Evolutionary conservation across 2,329 filamentous ascomycete genomes (phyloP), one percentile per base, ranked within the genome.

Genomic region (Hyphodiscus sp.): DNA sequence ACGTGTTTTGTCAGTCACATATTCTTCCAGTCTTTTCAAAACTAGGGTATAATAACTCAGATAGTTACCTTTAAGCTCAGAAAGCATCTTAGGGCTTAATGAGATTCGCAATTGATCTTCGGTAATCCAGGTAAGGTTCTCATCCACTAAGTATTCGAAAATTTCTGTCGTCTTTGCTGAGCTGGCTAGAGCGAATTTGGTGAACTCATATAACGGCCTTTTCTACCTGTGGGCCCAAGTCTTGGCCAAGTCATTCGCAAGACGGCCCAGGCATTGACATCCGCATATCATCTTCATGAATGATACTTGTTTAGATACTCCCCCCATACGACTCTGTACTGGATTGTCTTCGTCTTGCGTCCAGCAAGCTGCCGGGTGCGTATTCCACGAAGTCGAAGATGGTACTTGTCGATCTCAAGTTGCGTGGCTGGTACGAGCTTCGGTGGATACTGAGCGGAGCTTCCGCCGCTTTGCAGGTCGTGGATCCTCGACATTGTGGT

Each of bases 51-150:
- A 7, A 7, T 33, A 7, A 33, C 5, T 38, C 11, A 38, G 33
- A 4, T 6, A 38, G 11, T 61, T 58, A 62, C 54, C 43, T 62
- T 55, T 49, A 59, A 61, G 56, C 50, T 57, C 18, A 52, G 48
- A 7, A n/a, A 59, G 1, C 23, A 26, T 4, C 23, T 20, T 59
- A 58, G 55, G 49, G 41, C 56, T 59, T 29, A 62, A 54, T 52
- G 55, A 62, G 53, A 61, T 59, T 57, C 42, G 52, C 53, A 62
- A 43, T 53, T 62, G 50, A 59, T 58, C 53, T 57, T 59, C 38
- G 57, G 52, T 57, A 48, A 59, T 53, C 51, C 43, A 60, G 44
- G 38, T 48, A 20, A 10, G 20, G 50, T 4, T 3, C 23, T 26
- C 23, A 54, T 58, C 48, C 48, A 61, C 55, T 20, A 61, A 42